phyloP scores from a whole-genome alignment of 2,329 filamentous ascomycete species.

The Gaeumannomyces tritici region DNA sequence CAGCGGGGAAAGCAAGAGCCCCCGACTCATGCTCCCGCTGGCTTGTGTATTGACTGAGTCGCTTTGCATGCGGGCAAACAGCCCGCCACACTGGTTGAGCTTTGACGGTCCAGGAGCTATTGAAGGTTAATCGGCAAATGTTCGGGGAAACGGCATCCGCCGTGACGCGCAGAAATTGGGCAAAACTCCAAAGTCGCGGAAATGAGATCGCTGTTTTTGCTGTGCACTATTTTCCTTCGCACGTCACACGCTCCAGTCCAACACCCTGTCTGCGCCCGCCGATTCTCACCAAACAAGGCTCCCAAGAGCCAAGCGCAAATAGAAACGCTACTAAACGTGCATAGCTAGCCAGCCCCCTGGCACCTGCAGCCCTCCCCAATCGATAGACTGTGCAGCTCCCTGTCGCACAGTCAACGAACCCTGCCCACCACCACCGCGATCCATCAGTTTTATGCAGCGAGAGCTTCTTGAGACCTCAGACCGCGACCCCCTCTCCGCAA shows the following conservation, averaged over 20 bases:
- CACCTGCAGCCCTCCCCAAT: neutral
- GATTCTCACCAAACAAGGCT: neutral
- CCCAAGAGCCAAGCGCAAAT: neutral
- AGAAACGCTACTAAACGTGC: neutral
- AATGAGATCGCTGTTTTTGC: neutral
- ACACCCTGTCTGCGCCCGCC: neutral
- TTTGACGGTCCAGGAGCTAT: neutral
- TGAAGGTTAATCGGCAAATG: neutral
- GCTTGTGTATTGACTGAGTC: neutral
- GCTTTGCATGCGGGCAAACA: too few species aligned
- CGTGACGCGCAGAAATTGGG: neutral
- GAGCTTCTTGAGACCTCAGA: slow-evolving; percentile 39
- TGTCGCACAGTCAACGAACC: slow-evolving; percentile 38
- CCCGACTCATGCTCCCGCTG: neutral
- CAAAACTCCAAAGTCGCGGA: neutral
- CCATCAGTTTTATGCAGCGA: slow-evolving; percentile 55
- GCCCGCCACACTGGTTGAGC: neutral
- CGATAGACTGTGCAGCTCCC: slow-evolving; percentile 38
- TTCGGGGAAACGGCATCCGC: neutral
- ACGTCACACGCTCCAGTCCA: neutral
- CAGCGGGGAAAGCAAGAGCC: too few species aligned
- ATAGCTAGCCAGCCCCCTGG: neutral
- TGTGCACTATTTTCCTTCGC: neutral
- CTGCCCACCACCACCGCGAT: slow-evolving; percentile 19
- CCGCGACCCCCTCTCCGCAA: slow-evolving; percentile 27